Evolutionary conservation across 192 early-diverging fungal species (phyloP), one percentile per base, ranked within the genome.

Genomic region (Coemansia biformis): DNA sequence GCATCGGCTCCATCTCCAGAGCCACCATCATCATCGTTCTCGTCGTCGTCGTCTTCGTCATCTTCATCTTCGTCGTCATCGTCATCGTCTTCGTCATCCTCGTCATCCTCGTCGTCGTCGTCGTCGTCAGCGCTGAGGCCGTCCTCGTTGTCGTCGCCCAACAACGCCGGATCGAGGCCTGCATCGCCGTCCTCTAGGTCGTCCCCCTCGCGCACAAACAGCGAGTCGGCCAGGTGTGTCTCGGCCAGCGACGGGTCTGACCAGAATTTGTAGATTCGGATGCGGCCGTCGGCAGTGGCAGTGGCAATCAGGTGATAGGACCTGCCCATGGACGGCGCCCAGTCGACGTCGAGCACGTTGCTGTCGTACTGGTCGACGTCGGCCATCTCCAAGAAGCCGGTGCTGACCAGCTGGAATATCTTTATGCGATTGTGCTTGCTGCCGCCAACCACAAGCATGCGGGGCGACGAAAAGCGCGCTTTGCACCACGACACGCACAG

Each of bases 401-500:
- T 49, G 35, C 29, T 51, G 32, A 38, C 47, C n/a, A 55, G 46
- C 50, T 62, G 53, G 38, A 38, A 63, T 36, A 86, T 81, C 68
- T 79, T 83, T 22, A 87, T 88, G 8, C 66, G 57, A 64, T 83
- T 86, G 23, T 89, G 86, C 43, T 83, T 86, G 23, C 91, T 89
- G 52, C 89, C 82, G 4, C 90, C 90, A 13, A 97, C 82, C 3
- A 80, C 90, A 30, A 73, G 64, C 64, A 97, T 83, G 82, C 86
- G 85, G 14, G 80, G 79, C 6, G 84, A 73, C 1, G 79, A 63
- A 46, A 83, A 86, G 28, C 87, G 81, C 17, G 89, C 86, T 18
- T 87, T 84, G 66, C 87, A 91, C 93, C 93, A 97, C 11, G 85
- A 83, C 21, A 97, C 38, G 40, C 86, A 88, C 51, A 88, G 83